Evolutionary conservation across 768 basidiomycete species (phyloP).

Genomic region (Hebeloma cylindrosporum): DNA sequence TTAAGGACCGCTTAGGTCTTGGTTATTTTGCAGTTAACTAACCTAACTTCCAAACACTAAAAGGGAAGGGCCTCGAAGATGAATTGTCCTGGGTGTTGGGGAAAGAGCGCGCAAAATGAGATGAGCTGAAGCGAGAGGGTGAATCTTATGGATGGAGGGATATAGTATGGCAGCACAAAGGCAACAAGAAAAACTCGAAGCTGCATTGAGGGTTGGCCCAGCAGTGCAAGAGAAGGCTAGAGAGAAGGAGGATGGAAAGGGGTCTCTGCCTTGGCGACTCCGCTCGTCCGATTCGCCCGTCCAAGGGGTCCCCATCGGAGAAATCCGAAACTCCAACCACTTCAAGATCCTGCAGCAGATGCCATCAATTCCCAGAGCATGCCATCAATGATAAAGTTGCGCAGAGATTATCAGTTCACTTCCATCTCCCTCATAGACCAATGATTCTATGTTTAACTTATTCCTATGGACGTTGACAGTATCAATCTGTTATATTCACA

Average conservation of each 20-base stretch:
- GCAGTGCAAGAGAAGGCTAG: constrained; percentile 25
- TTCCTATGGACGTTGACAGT: too few relatives aligned
- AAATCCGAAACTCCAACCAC: too few relatives aligned
- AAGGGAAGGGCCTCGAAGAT: constrained; percentile 20
- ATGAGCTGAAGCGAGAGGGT: constrained; percentile 31
- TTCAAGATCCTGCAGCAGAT: too few relatives aligned
- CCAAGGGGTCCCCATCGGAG: too few relatives aligned
- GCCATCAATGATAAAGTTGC: too few relatives aligned
- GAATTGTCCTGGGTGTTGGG: constrained; percentile 23
- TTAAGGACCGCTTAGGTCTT: constrained; percentile 20
- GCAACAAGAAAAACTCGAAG: constrained; percentile 19
- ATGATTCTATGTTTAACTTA: too few relatives aligned
- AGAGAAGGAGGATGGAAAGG: constrained; percentile 46
- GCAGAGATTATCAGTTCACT: too few relatives aligned
- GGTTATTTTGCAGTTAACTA: constrained; percentile 31
- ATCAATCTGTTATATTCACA: too few relatives aligned
- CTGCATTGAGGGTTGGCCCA: constrained; percentile 14
- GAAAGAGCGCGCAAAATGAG: constrained; percentile 26
- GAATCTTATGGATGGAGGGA: constrained; percentile 25
- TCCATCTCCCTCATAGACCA: too few relatives aligned
- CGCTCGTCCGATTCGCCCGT: too few relatives aligned
- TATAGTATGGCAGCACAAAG: constrained; percentile 16
- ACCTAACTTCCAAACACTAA: constrained; percentile 21
- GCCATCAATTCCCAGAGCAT: too few relatives aligned
- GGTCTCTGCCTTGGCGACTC: too few relatives aligned